Evolutionary conservation across 2,329 filamentous ascomycete genomes (phyloP).

Genomic region (Helotiales sp.): DNA sequence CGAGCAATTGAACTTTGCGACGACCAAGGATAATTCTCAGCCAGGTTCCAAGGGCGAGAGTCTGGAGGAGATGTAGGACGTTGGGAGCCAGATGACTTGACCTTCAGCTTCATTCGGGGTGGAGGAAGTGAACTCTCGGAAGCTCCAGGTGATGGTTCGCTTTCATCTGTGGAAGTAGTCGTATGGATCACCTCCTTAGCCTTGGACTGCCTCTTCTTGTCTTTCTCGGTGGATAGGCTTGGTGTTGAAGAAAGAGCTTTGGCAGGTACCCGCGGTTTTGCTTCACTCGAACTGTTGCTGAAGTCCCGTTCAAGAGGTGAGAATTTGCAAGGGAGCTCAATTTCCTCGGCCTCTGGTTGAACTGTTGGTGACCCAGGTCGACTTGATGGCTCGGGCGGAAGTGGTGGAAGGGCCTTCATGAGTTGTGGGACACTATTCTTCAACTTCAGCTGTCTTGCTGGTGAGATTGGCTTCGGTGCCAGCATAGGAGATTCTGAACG

Average conservation of each 20-base stretch:
- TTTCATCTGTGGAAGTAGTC: background rate
- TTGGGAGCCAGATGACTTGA: slow-evolving; percentile 25
- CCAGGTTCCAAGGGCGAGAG: slow-evolving; percentile 33
- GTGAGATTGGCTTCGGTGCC: slow-evolving; percentile 44
- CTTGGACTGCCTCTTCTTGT: background rate
- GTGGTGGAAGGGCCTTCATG: slow-evolving; percentile 43
- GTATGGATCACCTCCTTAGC: background rate
- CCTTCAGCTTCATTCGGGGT: slow-evolving; percentile 39
- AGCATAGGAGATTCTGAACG: slow-evolving; percentile 40
- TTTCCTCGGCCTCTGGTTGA: background rate
- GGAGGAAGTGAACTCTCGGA: slow-evolving; percentile 18
- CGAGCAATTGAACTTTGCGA: slow-evolving; percentile 20
- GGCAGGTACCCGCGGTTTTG: background rate
- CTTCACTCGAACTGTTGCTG: background rate
- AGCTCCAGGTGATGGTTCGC: background rate
- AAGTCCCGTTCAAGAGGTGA: slow-evolving; percentile 16
- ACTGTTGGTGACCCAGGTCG: slow-evolving; percentile 11
- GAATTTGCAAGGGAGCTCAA: slow-evolving; percentile 22
- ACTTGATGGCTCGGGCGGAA: slow-evolving; percentile 34
- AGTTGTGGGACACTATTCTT: slow-evolving; percentile 44
- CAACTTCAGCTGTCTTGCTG: slow-evolving; percentile 41
- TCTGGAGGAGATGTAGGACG: slow-evolving; percentile 28
- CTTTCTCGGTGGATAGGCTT: background rate
- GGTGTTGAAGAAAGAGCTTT: background rate
- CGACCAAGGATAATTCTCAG: slow-evolving; percentile 36